These are phyloP conservation scores for Lepidium africanum DNA, from an alignment of 345 rosid species.

Conservation along the genomic window DNA sequence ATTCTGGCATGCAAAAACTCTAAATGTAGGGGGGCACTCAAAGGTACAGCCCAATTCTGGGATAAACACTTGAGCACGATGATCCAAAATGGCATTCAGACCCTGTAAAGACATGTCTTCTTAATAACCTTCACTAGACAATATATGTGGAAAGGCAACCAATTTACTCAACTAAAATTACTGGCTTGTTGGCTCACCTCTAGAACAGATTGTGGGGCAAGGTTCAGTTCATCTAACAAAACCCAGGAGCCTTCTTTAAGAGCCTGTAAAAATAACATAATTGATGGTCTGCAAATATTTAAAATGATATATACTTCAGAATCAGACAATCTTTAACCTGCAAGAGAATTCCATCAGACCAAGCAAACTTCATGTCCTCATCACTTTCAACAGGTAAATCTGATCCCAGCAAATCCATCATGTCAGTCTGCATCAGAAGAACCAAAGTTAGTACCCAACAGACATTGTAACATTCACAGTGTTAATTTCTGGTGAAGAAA, in stretches of 20 bases:
- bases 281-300: background rate
- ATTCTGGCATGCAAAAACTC: slow-evolving; percentile 96
- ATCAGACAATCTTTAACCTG: slow-evolving; percentile 44
- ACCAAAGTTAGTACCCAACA: slow-evolving; percentile 7
- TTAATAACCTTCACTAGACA: background rate
- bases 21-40: slow-evolving; percentile 73
- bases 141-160: background rate
- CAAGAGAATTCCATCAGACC: slow-evolving; percentile 94
- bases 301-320: background rate
- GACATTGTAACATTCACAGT: background rate
- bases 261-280: slow-evolving; percentile 44
- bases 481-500: slow-evolving; percentile 1
- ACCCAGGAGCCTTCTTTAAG: slow-evolving; percentile 96
- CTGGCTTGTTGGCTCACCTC: slow-evolving; percentile 41
- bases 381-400: slow-evolving; percentile 87
- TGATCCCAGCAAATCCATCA: slow-evolving; percentile 96
- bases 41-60: slow-evolving; percentile 83
- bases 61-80: slow-evolving; percentile 89
- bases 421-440: slow-evolving; percentile 70
- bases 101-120: slow-evolving; percentile 41
- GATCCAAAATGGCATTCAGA: slow-evolving; percentile 92
- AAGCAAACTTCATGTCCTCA: slow-evolving; percentile 84
- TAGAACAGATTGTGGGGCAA: slow-evolving; percentile 95
- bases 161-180: background rate
- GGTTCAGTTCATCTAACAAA: slow-evolving; percentile 94